Evolutionary conservation across 371 early-diverging fungal genomes (phyloP).

Genomic region (Actinomucor elegans): DNA sequence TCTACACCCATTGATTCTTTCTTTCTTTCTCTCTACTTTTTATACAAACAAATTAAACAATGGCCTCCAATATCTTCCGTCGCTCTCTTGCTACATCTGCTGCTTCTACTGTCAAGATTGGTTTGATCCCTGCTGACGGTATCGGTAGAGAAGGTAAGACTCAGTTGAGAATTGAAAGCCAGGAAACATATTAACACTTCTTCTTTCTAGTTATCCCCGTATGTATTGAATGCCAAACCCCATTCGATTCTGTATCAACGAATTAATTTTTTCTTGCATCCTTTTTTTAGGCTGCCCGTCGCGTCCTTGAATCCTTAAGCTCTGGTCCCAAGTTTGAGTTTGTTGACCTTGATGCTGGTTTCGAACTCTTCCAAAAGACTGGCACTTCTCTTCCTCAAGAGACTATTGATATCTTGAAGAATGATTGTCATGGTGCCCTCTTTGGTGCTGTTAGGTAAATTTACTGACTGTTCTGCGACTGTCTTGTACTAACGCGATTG

Average conservation of each 20-base stretch:
- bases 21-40: neutral
- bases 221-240: conserved; percentile 3
- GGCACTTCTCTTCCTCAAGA: conserved; percentile 87
- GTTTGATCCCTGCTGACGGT: conserved; percentile 93
- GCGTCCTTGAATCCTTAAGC: conserved; percentile 76
- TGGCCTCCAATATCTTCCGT: conserved; percentile 50
- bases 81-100: conserved; percentile 53
- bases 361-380: conserved; percentile 90
- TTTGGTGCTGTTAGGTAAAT: conserved; percentile 94
- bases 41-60: conserved; percentile 1
- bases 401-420: conserved; percentile 77
- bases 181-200: neutral
- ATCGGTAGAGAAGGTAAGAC: conserved; percentile 84
- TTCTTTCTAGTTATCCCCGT: conserved; percentile 27
- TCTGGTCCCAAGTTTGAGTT: conserved; percentile 71
- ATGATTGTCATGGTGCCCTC: conserved; percentile 89
- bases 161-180: neutral
- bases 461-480: too few species aligned
- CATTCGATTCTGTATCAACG: too few species aligned
- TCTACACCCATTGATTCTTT: neutral
- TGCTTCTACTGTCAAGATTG: conserved; percentile 73
- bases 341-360: conserved; percentile 88
- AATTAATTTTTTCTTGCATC: neutral
- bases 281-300: conserved; percentile 75
- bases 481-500: neutral